These are phyloP conservation scores for Mytilinidion resinicola DNA, from an alignment of 495 filamentous ascomycete species.

Conservation along the genomic window DNA sequence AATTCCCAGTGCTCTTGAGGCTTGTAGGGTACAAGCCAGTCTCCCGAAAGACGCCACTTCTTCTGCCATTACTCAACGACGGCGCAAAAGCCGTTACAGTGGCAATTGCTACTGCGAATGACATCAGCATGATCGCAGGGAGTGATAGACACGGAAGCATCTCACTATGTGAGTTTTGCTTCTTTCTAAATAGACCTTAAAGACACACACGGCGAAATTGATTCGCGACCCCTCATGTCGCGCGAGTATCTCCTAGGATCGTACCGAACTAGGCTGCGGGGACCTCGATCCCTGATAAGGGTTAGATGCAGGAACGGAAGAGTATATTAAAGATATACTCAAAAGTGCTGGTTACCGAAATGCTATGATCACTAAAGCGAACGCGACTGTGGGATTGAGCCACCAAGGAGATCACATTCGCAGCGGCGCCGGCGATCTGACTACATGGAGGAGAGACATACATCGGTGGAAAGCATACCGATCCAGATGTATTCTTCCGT, in stretches of 20 bases:
- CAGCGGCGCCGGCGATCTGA: not conserved
- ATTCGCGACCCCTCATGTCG: not conserved
- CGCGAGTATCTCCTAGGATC: not conserved
- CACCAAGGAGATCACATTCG: not conserved
- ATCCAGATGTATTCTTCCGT: not conserved
- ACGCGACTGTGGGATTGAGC: not conserved
- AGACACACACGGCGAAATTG: not conserved
- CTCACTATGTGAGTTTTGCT: not conserved
- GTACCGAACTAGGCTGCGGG: not conserved
- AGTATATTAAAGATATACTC: not conserved
- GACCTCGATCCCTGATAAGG: not conserved
- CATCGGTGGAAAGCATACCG: not conserved
- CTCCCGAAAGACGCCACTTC: no score
- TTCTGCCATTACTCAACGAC: no score
- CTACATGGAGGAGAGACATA: not conserved
- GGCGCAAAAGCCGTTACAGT: no score
- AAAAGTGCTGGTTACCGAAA: not conserved
- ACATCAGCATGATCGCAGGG: not conserved
- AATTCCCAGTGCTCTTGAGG: no score
- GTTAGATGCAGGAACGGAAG: not conserved
- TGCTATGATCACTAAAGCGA: not conserved
- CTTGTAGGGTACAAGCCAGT: no score
- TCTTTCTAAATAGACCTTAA: not conserved
- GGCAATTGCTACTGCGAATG: not conserved
- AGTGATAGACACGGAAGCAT: not conserved